Evolutionary conservation across 208 protist genomes (phyloP).

Genomic region (Trypanosomatidae sp.): DNA sequence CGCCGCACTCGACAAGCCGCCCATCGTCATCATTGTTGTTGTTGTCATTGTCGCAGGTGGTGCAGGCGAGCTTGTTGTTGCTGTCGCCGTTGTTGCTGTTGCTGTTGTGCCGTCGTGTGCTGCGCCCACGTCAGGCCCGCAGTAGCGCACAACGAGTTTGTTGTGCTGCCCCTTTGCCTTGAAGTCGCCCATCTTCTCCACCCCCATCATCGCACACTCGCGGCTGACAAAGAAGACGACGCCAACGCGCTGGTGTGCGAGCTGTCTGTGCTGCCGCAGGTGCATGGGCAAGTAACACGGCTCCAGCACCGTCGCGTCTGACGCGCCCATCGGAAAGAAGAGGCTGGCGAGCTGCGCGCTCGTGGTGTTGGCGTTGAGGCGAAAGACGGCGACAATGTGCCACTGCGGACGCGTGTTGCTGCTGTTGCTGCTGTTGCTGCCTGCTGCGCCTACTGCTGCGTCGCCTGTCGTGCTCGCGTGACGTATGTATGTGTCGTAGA

Average conservation of each 20-base stretch:
- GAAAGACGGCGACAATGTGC: slow-evolving; percentile 67
- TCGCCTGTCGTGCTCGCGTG: too few species aligned
- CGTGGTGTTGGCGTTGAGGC: slow-evolving; percentile 57
- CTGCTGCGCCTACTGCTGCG: too few species aligned
- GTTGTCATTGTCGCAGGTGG: too few species aligned
- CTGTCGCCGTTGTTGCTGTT: slow-evolving; percentile 6
- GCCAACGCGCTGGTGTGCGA: slow-evolving; percentile 26
- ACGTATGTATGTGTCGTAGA: not conserved
- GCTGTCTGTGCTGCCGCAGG: slow-evolving; percentile 5
- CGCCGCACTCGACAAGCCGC: not conserved
- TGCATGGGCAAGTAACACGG: slow-evolving; percentile 12
- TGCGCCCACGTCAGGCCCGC: slow-evolving; percentile 17
- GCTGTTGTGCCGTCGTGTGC: too few species aligned
- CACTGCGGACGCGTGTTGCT: slow-evolving; percentile 12
- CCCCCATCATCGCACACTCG: slow-evolving; percentile 51
- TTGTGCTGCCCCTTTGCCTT: slow-evolving; percentile 66
- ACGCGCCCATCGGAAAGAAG: slow-evolving; percentile 62
- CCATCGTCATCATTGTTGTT: not conserved
- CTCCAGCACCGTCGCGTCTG: slow-evolving; percentile 33
- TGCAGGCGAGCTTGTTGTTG: not conserved
- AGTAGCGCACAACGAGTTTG: slow-evolving; percentile 55
- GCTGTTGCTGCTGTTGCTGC: not conserved
- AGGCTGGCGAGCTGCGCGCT: slow-evolving; percentile 37
- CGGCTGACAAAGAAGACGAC: slow-evolving; percentile 62
- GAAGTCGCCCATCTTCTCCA: slow-evolving; percentile 77